These are phyloP conservation scores for Melanomma pulvis-pyrius DNA, from an alignment of 495 filamentous ascomycete species.

Conservation along the genomic window DNA sequence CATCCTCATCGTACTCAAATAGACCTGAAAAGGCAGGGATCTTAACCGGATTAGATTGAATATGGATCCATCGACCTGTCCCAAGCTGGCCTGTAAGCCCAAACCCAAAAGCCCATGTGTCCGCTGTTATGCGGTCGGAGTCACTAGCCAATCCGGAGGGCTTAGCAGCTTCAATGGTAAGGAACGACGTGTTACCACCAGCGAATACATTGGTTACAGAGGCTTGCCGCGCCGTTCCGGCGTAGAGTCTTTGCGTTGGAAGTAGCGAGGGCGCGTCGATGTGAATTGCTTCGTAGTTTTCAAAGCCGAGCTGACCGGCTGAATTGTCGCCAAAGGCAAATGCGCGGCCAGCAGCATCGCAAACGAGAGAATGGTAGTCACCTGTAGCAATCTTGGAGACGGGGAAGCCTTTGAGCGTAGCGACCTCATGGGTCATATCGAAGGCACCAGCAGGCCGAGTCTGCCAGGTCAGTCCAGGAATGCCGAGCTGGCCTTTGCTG, in stretches of 20 bases:
- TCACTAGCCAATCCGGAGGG: slow-evolving; percentile 47
- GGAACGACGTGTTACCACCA: slow-evolving; percentile 82
- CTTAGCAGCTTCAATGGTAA: slow-evolving; percentile 76
- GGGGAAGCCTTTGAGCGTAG: slow-evolving; percentile 62
- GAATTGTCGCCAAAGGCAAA: slow-evolving; percentile 92
- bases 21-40: slow-evolving; percentile 81
- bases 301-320: slow-evolving; percentile 80
- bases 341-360: slow-evolving; percentile 73
- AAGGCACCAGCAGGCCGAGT: slow-evolving; percentile 76
- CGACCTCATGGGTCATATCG: slow-evolving; percentile 77
- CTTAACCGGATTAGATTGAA: slow-evolving; percentile 76
- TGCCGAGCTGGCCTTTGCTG: slow-evolving; percentile 79
- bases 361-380: slow-evolving; percentile 80
- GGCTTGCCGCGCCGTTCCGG: slow-evolving; percentile 59
- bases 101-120: slow-evolving; percentile 83
- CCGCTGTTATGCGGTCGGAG: slow-evolving; percentile 60
- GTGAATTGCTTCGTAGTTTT: slow-evolving; percentile 60
- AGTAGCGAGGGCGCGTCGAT: slow-evolving; percentile 71
- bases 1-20: slow-evolving; percentile 79
- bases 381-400: slow-evolving; percentile 77
- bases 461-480: slow-evolving; percentile 77
- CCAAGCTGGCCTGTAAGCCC: slow-evolving; percentile 84
- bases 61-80: slow-evolving; percentile 87
- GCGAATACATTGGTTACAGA: slow-evolving; percentile 75
- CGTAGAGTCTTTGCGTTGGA: slow-evolving; percentile 70